phyloP scores from a whole-genome alignment of 768 basidiomycete genomes.

The Suillus plorans region DNA sequence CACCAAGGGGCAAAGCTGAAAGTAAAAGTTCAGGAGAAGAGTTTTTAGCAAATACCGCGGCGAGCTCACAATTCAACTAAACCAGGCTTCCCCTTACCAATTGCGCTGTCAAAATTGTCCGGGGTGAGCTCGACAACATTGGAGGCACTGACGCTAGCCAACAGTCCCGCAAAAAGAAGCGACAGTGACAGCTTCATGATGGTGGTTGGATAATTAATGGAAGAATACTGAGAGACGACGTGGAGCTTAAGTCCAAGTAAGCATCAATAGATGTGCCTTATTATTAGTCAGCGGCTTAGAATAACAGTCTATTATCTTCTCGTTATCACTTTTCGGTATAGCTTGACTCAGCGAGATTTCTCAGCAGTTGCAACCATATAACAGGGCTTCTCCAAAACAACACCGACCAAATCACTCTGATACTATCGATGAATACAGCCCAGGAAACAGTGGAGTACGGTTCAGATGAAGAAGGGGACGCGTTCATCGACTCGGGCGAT shows the following conservation, averaged over 20 bases:
- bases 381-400: constrained; percentile 1
- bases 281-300: constrained; percentile 8
- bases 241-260: constrained; percentile 19
- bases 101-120: constrained; percentile 68
- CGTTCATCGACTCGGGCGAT: constrained; percentile 67
- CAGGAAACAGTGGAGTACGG: constrained; percentile 38
- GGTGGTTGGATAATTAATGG: constrained; percentile 12
- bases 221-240: constrained; percentile 24
- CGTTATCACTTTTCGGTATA: not conserved
- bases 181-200: constrained; percentile 61
- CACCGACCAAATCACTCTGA: not conserved
- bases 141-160: constrained; percentile 63
- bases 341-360: constrained; percentile 25
- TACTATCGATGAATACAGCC: constrained; percentile 23
- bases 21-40: constrained; percentile 4
- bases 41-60: constrained; percentile 1
- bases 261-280: constrained; percentile 1
- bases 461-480: constrained; percentile 48
- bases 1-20: constrained; percentile 87
- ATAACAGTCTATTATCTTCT: not conserved
- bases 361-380: constrained; percentile 17
- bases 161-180: constrained; percentile 53
- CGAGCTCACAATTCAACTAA: constrained; percentile 85
- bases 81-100: constrained; percentile 81
- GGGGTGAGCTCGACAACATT: constrained; percentile 82